phyloP scores from a whole-genome alignment of 345 rosid species.

The thale cress (Arabidopsis thaliana) region TAIR10.1 NC_003074.8:19894001-19894500 shows the following conservation, averaged over 20 bases:
- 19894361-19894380: conserved; percentile 83
- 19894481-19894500: conserved; percentile 88
- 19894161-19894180: conserved; percentile 20
- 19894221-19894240: conserved; percentile 78
- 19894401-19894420: conserved; percentile 51
- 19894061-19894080: conserved; percentile 57
- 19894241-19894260: conserved; percentile 95
- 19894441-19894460: not conserved
- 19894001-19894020: conserved; percentile 60
- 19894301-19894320: not conserved
- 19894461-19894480: not conserved
- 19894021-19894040: conserved; percentile 52
- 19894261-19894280: conserved; percentile 39
- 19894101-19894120: conserved; percentile 77
- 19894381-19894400: conserved; percentile 65
- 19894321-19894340: conserved; percentile 23
- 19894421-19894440: not conserved
- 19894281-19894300: conserved; percentile 21
- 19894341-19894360: conserved; percentile 89
- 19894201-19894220: conserved; percentile 76
- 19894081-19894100: conserved; percentile 71
- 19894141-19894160: conserved; percentile 2
- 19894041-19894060: conserved; percentile 59
- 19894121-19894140: conserved; percentile 35
- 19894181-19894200: conserved; percentile 20